A percentile compares a stretch with the other conserved stretches of the same genome.
These are phyloP conservation scores for Cyanodermella asteris DNA, from an alignment of 2,329 filamentous ascomycete genomes.

Conservation along the genomic window DNA sequence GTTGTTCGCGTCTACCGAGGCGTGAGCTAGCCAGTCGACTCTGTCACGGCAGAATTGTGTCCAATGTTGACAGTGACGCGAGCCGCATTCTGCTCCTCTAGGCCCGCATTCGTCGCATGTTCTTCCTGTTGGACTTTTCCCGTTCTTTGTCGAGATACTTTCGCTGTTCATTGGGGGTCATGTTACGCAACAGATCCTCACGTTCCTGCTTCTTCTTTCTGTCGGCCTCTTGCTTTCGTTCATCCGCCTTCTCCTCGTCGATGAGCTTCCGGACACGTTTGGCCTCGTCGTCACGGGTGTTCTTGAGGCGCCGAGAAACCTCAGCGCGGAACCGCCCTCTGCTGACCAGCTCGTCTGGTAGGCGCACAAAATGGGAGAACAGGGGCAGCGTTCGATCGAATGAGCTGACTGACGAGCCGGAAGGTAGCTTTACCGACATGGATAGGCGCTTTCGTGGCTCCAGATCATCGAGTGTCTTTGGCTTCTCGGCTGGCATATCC, in stretches of 20 bases:
- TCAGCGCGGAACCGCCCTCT: slow-evolving; percentile 72
- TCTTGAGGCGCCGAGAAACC: slow-evolving; percentile 64
- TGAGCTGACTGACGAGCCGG: slow-evolving; percentile 27
- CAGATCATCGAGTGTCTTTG: slow-evolving; percentile 65
- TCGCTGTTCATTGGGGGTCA: slow-evolving; percentile 67
- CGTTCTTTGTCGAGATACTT: slow-evolving; percentile 65
- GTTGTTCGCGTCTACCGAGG: too few relatives aligned
- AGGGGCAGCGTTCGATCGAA: slow-evolving; percentile 49
- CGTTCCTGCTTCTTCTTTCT: slow-evolving; percentile 73
- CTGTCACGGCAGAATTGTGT: too few relatives aligned
- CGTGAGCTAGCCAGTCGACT: too few relatives aligned
- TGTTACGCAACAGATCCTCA: slow-evolving; percentile 53
- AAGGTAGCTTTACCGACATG: slow-evolving; percentile 50
- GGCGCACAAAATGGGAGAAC: slow-evolving; percentile 59
- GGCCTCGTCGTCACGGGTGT: slow-evolving; percentile 58
- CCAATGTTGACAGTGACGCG: too few relatives aligned
- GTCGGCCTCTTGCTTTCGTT: slow-evolving; percentile 49
- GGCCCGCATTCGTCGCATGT: too few relatives aligned
- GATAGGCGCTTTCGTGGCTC: slow-evolving; percentile 67
- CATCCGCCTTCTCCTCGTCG: slow-evolving; percentile 63
- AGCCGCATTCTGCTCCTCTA: too few relatives aligned
- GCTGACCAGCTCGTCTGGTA: slow-evolving; percentile 62
- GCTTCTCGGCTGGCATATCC: slow-evolving; percentile 76
- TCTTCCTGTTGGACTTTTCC: slow-evolving; percentile 46
- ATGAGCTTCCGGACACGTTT: slow-evolving; percentile 57